Conservation (phyloP, 2,329 filamentous ascomycete genomes). For the Fusarium brachygibbosum region DNA sequence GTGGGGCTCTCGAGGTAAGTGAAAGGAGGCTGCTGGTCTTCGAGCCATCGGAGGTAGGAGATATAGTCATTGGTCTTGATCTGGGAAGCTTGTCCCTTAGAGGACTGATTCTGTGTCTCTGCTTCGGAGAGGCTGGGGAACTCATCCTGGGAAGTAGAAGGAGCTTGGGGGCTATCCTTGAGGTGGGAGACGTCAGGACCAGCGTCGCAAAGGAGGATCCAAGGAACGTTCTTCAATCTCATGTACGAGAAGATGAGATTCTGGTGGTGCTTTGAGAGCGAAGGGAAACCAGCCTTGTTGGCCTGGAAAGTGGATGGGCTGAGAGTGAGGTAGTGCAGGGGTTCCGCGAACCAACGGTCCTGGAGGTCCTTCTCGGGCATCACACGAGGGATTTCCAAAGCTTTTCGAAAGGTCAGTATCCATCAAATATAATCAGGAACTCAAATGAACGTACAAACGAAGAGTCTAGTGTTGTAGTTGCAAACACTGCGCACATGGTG, state of each 20-base stretch:
- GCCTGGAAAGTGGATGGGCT: conserved; percentile 67
- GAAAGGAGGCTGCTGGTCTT: conserved; percentile 80
- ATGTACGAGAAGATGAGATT: conserved; percentile 72
- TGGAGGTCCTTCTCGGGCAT: conserved; percentile 73
- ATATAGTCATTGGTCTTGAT: conserved; percentile 64
- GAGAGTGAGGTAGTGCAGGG: conserved; percentile 72
- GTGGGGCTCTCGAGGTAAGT: conserved; percentile 65
- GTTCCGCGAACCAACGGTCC: conserved; percentile 77
- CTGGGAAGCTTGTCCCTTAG: conserved; percentile 46
- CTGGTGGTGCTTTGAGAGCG: conserved; percentile 73
- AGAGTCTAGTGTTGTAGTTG: conserved; percentile 84
- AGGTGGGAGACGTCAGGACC: conserved; percentile 62
- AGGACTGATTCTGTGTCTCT: conserved; percentile 52
- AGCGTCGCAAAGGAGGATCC: conserved; percentile 73
- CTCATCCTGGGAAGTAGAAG: conserved; percentile 60
- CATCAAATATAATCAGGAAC: neutral
- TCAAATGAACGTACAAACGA: conserved; percentile 76
- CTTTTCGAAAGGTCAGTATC: conserved; percentile 52
- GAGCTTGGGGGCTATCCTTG: conserved; percentile 41
- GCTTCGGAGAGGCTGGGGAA: conserved; percentile 82
- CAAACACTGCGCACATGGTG: conserved; percentile 87
- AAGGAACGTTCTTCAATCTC: conserved; percentile 73
- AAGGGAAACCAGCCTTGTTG: conserved; percentile 73
- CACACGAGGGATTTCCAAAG: conserved; percentile 68
- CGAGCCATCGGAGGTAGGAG: conserved; percentile 86